Evolutionary conservation across 192 early-diverging fungal species (phyloP).

Genomic region (Chytriomyces confervae): DNA sequence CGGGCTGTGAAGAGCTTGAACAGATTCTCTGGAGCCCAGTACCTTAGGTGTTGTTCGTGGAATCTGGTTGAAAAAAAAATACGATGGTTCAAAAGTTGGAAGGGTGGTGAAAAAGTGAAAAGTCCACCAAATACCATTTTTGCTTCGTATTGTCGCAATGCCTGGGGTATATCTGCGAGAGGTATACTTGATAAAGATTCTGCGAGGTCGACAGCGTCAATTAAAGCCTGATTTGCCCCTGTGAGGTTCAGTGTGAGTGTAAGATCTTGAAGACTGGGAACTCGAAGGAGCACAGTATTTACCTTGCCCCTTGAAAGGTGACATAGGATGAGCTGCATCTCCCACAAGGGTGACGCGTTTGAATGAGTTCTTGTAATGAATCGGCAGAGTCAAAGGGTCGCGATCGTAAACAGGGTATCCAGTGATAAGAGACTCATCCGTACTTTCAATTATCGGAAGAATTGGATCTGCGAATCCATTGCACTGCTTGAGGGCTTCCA

Average conservation of each 20-base stretch:
- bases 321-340: conserved; percentile 31
- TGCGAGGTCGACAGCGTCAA: conserved; percentile 30
- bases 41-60: conserved; percentile 28
- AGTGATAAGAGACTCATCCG: conserved; percentile 13
- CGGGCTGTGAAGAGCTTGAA: conserved; percentile 16
- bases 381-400: conserved; percentile 8
- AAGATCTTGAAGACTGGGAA: background rate
- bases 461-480: conserved; percentile 1
- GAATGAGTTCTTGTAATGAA: background rate
- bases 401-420: conserved; percentile 40
- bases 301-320: conserved; percentile 37
- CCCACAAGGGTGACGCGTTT: conserved; percentile 19
- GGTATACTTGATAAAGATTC: conserved; percentile 3
- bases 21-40: conserved; percentile 20
- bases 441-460: conserved; percentile 3
- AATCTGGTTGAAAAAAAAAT: background rate
- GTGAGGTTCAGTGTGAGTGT: background rate
- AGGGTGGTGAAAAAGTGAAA: background rate
- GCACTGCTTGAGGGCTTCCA: conserved; percentile 21
- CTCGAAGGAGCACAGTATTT: background rate
- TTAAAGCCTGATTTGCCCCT: conserved; percentile 33
- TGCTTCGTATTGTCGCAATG: conserved; percentile 23
- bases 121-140: conserved; percentile 26
- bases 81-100: background rate
- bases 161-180: background rate